phyloP scores from a whole-genome alignment of 305 asterid species.

The Plantago rigida region DNA sequence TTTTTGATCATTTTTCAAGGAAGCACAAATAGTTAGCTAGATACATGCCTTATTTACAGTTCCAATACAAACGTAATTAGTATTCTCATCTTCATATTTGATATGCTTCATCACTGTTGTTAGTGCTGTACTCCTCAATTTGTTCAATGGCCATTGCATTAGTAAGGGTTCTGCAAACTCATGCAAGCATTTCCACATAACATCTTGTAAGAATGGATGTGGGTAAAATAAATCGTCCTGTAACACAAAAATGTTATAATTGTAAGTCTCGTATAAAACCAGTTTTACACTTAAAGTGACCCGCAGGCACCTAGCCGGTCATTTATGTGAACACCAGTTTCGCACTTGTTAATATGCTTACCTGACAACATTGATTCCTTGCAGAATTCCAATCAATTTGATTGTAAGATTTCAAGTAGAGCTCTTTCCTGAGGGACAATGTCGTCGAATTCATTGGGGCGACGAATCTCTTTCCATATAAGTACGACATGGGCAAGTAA shows the following conservation, averaged over 20 bases:
- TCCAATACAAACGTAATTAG: constrained; percentile 22
- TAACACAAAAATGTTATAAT: neutral
- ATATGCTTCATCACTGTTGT: constrained; percentile 22
- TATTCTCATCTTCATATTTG: constrained; percentile 26
- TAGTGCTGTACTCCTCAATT: constrained; percentile 18
- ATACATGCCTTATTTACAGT: constrained; percentile 18
- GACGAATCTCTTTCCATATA: constrained; percentile 52
- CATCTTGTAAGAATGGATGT: constrained; percentile 21
- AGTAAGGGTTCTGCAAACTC: constrained; percentile 16
- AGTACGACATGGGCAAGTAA: constrained; percentile 55
- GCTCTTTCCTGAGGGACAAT: constrained; percentile 46
- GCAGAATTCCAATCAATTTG: constrained; percentile 49
- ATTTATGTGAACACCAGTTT: too few species aligned
- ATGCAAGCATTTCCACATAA: constrained; percentile 17
- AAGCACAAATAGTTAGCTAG: neutral
- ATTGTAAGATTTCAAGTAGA: constrained; percentile 38
- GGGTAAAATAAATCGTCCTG: constrained; percentile 26
- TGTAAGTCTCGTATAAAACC: too few species aligned
- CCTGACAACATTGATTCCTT: constrained; percentile 50
- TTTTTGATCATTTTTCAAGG: neutral
- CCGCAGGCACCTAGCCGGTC: too few species aligned
- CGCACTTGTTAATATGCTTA: neutral
- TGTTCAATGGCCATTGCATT: constrained; percentile 22
- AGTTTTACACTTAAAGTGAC: too few species aligned
- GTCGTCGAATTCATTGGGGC: constrained; percentile 46